Conservation (phyloP, 176 grass and related monocot species). For the Aegilops sharonensis region DNA sequence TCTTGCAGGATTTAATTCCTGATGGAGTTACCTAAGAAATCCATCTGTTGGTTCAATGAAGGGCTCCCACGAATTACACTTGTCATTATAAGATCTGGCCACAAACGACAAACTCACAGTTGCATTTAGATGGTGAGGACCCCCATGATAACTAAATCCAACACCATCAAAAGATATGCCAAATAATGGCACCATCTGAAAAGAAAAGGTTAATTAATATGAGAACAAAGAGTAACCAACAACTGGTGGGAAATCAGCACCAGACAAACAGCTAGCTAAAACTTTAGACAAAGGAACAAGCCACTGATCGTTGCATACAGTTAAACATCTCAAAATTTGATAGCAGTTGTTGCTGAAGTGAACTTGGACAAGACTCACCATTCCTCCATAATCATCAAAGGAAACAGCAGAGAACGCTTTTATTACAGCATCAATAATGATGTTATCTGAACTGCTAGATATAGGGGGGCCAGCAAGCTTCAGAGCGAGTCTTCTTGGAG, state of each 20-base stretch:
- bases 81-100: slow-evolving; percentile 95
- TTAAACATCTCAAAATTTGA: slow-evolving; percentile 17
- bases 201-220: slow-evolving; percentile 13
- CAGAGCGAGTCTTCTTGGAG: slow-evolving; percentile 78
- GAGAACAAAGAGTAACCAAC: slow-evolving; percentile 4
- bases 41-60: slow-evolving; percentile 92
- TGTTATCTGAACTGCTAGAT: slow-evolving; percentile 65
- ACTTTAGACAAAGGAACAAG: slow-evolving; percentile 2
- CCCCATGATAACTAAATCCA: slow-evolving; percentile 78
- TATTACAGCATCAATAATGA: slow-evolving; percentile 82
- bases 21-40: slow-evolving; percentile 75
- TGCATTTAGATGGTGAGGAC: slow-evolving; percentile 74
- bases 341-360: slow-evolving; percentile 1
- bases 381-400: slow-evolving; percentile 95
- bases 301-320: background rate
- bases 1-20: slow-evolving; percentile 25
- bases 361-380: slow-evolving; percentile 55
- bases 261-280: slow-evolving; percentile 10
- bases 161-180: slow-evolving; percentile 68
- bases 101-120: slow-evolving; percentile 74
- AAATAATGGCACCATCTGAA: slow-evolving; percentile 97
- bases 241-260: slow-evolving; percentile 12
- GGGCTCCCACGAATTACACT: slow-evolving; percentile 88
- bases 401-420: slow-evolving; percentile 84
- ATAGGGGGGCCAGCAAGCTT: slow-evolving; percentile 60